These are phyloP conservation scores for Rachicladosporium sp. DNA, from an alignment of 2,329 filamentous ascomycete species.

Conservation along the genomic window DNA sequence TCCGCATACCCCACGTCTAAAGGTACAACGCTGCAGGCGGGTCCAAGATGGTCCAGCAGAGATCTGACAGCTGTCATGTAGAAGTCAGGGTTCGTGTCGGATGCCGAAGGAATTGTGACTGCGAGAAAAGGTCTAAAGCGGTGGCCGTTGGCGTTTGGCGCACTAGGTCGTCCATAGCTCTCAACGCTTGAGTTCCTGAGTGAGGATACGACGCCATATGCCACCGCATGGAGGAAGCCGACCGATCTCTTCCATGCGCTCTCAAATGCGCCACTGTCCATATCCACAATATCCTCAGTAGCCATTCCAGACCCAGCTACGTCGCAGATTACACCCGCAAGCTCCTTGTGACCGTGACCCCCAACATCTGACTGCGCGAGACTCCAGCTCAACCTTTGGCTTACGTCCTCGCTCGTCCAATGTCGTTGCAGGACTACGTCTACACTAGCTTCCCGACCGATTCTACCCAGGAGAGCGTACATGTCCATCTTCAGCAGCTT, in stretches of 20 bases:
- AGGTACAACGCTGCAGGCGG: constrained; percentile 6
- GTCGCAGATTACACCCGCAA: constrained; percentile 18
- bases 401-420: constrained; percentile 11
- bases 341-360: constrained; percentile 5
- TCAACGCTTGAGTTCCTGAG: not conserved
- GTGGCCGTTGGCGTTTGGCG: not conserved
- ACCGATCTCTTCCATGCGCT: constrained; percentile 14
- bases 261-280: constrained; percentile 12
- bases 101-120: constrained; percentile 4
- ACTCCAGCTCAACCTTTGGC: constrained; percentile 4
- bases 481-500: constrained; percentile 15
- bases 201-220: constrained; percentile 1
- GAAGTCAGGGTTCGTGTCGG: constrained; percentile 1
- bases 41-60: constrained; percentile 7
- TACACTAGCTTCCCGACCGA: constrained; percentile 15
- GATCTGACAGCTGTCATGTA: constrained; percentile 3
- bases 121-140: constrained; percentile 1
- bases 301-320: constrained; percentile 3
- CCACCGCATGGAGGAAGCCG: constrained; percentile 14
- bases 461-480: constrained; percentile 10
- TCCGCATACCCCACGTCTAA: constrained; percentile 12
- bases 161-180: constrained; percentile 1
- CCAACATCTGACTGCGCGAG: constrained; percentile 5
- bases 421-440: constrained; percentile 9
- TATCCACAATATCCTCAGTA: constrained; percentile 11